These are phyloP conservation scores for Suhomyces canberraensis DNA, from an alignment of 805 yeast species.

Conservation along the genomic window DNA sequence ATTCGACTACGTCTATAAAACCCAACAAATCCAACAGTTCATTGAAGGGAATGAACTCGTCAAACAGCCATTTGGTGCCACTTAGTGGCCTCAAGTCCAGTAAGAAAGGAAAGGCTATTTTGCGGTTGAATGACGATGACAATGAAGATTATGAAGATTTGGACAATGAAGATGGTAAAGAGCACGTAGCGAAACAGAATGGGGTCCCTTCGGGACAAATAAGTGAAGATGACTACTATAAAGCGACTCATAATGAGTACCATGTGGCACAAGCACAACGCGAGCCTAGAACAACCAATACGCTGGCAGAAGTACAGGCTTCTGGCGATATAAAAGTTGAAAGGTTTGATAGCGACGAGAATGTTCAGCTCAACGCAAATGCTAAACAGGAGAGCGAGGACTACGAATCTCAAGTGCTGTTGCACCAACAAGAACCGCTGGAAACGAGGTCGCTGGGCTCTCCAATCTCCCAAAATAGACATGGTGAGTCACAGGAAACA, in stretches of 20 bases:
- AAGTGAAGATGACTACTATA: slow-evolving; percentile 1
- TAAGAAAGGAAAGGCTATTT: slow-evolving; percentile 37
- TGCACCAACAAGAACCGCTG: too few relatives aligned
- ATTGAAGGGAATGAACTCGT: slow-evolving; percentile 25
- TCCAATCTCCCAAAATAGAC: neutral
- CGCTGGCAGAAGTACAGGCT: neutral
- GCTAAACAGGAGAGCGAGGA: neutral
- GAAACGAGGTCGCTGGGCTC: too few relatives aligned
- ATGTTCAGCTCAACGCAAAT: neutral
- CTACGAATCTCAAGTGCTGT: neutral
- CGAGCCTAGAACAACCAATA: neutral
- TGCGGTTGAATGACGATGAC: slow-evolving; percentile 37
- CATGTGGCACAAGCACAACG: neutral
- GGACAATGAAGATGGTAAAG: slow-evolving; percentile 11
- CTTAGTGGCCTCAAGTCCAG: slow-evolving; percentile 35
- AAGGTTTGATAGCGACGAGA: neutral
- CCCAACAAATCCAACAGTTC: slow-evolving; percentile 33
- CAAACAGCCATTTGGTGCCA: slow-evolving; percentile 10
- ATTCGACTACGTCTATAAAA: slow-evolving; percentile 27
- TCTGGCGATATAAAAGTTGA: neutral
- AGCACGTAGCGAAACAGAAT: neutral
- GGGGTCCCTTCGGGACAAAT: neutral
- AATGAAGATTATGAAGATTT: slow-evolving; percentile 38
- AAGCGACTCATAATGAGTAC: neutral
- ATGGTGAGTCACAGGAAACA: neutral